A percentile compares a stretch with the other conserved stretches of the same genome.
Evolutionary conservation across 352 stramenopile genomes (phyloP).

Genomic region (Pythium angustatum): DNA sequence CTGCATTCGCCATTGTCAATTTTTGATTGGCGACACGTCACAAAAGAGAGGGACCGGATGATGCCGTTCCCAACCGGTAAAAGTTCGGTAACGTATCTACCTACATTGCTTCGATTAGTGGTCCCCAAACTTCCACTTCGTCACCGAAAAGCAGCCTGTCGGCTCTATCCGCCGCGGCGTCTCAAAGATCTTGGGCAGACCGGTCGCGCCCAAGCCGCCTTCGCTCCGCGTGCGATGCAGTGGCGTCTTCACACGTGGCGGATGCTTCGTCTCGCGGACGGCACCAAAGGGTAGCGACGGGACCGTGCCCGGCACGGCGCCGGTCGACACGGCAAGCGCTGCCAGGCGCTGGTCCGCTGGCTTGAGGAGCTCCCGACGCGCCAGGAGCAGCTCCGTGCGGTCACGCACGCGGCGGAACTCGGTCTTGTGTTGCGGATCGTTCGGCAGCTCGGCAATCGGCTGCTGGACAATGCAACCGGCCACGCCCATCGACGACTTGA

Average conservation of each 20-base stretch:
- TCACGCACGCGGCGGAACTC: constrained; percentile 55
- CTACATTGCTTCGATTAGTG: constrained; percentile 13
- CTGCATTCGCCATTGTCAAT: constrained; percentile 10
- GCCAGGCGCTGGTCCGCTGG: constrained; percentile 41
- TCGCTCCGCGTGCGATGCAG: constrained; percentile 29
- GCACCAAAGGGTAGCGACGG: constrained; percentile 29
- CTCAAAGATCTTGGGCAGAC: constrained; percentile 29
- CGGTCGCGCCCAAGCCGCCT: constrained; percentile 6
- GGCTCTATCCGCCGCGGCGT: constrained; percentile 30
- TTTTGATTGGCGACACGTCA: background rate
- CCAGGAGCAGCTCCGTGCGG: constrained; percentile 50
- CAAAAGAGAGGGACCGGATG: constrained; percentile 7
- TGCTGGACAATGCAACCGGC: constrained; percentile 54
- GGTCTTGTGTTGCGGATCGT: constrained; percentile 37
- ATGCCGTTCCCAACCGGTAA: too few species aligned
- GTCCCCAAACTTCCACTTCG: constrained; percentile 35
- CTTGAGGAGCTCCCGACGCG: constrained; percentile 52
- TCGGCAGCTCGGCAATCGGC: constrained; percentile 25
- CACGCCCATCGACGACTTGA: constrained; percentile 63
- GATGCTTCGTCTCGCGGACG: constrained; percentile 23
- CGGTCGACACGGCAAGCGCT: constrained; percentile 16
- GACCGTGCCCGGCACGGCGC: constrained; percentile 23
- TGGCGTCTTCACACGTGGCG: constrained; percentile 14
- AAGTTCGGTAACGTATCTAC: too few species aligned
- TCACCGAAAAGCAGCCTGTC: constrained; percentile 32